Evolutionary conservation across 73 alveolate genomes (phyloP), one percentile per base, ranked within the genome.

Genomic region (Paramecium bursaria): DNA sequence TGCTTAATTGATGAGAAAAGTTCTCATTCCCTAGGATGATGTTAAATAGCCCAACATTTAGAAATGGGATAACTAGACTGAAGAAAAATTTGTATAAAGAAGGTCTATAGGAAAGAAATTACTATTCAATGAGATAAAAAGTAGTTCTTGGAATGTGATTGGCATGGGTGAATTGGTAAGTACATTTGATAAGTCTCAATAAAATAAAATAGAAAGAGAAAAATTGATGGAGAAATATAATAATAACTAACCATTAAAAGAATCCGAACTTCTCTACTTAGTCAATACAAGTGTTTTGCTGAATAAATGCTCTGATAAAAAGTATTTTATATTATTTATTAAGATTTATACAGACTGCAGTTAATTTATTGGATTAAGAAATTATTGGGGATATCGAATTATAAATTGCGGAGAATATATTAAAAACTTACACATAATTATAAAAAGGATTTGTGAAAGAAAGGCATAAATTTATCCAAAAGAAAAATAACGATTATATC

Each of bases 301-400:
- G 9, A 57, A 57, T 57, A 57, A 30, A 17, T 57, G 76, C 33
- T 57, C 76, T 14, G 33, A 57, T 15, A 57, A 57, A 30, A 57
- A 57, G 76, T 57, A 57, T 10, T 3, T 29, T 14, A 11, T 57
- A 0, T 30, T 57, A 7, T 27, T 23, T 57, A 30, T 27, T 7
- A n/a, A 57, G 76, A 57, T 57, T 57, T 5, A 3, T 57, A 3
- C 19, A 57, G 15, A 13, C 50, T 30, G 76, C 33, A 4, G 33
- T 57, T 4, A 30, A 57, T 57, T 14, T 30, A 27, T 57, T 57
- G 7, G 76, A 57, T 4, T 27, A 30, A 2, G 76, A 57, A 11
- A 31, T 57, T 3, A 57, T 57, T 2, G 33, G 76, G 27, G 76
- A 57, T 57, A 57, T 57, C 1, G 76, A 57, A 57, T 57, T 57